Conservation (phyloP, 2,329 filamentous ascomycete genomes). For the Orbilia ellipsospora region DNA sequence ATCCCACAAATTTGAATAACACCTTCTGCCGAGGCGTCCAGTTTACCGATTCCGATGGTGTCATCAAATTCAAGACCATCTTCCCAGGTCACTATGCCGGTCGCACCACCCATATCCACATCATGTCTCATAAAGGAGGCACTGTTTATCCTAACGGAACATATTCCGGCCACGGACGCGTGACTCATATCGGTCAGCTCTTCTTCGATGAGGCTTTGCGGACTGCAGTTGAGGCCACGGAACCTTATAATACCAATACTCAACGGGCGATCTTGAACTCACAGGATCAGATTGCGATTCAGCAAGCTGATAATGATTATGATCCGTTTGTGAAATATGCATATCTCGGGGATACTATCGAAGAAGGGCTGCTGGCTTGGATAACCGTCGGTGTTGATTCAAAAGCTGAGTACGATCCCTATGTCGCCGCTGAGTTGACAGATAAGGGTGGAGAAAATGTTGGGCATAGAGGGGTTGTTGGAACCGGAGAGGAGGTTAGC, state of each 20-base stretch:
- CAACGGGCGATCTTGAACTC: constrained; percentile 66
- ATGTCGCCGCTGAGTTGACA: constrained; percentile 61
- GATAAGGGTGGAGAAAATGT: constrained; percentile 61
- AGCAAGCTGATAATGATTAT: constrained; percentile 67
- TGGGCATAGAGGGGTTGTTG: constrained; percentile 38
- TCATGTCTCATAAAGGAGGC: constrained; percentile 65
- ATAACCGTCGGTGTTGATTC: constrained; percentile 67
- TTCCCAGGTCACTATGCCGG: constrained; percentile 66
- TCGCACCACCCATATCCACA: constrained; percentile 67
- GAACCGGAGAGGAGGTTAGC: constrained; percentile 44
- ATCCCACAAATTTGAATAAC: constrained; percentile 60
- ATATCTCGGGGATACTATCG: constrained; percentile 67
- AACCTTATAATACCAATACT: constrained; percentile 66
- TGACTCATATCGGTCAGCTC: constrained; percentile 72
- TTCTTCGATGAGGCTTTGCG: constrained; percentile 74
- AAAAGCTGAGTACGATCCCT: constrained; percentile 60
- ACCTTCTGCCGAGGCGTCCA: constrained; percentile 65
- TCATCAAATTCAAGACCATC: constrained; percentile 64
- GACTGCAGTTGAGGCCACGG: constrained; percentile 65
- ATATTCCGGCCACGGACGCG: constrained; percentile 66
- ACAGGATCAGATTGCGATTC: constrained; percentile 66
- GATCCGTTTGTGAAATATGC: constrained; percentile 72
- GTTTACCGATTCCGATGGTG: constrained; percentile 63
- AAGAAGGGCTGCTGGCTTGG: constrained; percentile 69
- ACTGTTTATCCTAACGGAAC: constrained; percentile 64